A percentile compares a stretch with the other conserved stretches of the same genome.
These are phyloP conservation scores for Daldinia decipiens DNA, from an alignment of 495 filamentous ascomycete genomes.

Conservation along the genomic window DNA sequence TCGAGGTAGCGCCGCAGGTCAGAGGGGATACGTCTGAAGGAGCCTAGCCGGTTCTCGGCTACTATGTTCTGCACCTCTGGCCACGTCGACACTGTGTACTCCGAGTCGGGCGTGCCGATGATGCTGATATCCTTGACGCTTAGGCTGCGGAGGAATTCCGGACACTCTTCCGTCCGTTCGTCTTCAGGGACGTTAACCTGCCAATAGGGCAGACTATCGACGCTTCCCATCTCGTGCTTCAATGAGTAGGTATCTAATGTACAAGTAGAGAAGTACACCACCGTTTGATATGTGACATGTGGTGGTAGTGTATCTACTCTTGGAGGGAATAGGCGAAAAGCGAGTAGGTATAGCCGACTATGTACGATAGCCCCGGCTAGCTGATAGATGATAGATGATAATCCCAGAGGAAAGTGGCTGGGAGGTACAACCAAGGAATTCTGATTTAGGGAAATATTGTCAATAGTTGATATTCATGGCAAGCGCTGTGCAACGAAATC, in stretches of 20 bases:
- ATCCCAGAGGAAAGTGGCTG: background rate
- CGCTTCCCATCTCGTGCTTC: slow-evolving; percentile 45
- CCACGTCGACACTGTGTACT: slow-evolving; percentile 70
- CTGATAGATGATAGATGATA: background rate
- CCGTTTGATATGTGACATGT: background rate
- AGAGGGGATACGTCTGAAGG: slow-evolving; percentile 77
- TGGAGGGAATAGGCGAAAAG: slow-evolving; percentile 1
- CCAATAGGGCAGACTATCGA: slow-evolving; percentile 72
- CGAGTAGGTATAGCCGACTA: background rate
- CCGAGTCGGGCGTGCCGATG: slow-evolving; percentile 70
- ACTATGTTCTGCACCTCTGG: slow-evolving; percentile 69
- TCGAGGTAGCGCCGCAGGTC: slow-evolving; percentile 77
- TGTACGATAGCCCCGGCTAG: background rate
- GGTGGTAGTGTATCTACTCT: background rate
- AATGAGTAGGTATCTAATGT: background rate
- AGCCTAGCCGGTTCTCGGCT: slow-evolving; percentile 71
- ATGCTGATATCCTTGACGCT: slow-evolving; percentile 67
- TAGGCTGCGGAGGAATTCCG: slow-evolving; percentile 69
- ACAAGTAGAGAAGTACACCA: background rate
- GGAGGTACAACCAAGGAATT: background rate
- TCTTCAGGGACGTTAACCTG: slow-evolving; percentile 75
- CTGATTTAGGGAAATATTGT: slow-evolving; percentile 24
- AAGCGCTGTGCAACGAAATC: slow-evolving; percentile 3
- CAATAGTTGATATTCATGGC: slow-evolving; percentile 31
- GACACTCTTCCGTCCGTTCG: slow-evolving; percentile 71